Evolutionary conservation across 2,329 filamentous ascomycete species (phyloP), one percentile per base, ranked within the genome.

Genomic region (Aspergillus sp.): DNA sequence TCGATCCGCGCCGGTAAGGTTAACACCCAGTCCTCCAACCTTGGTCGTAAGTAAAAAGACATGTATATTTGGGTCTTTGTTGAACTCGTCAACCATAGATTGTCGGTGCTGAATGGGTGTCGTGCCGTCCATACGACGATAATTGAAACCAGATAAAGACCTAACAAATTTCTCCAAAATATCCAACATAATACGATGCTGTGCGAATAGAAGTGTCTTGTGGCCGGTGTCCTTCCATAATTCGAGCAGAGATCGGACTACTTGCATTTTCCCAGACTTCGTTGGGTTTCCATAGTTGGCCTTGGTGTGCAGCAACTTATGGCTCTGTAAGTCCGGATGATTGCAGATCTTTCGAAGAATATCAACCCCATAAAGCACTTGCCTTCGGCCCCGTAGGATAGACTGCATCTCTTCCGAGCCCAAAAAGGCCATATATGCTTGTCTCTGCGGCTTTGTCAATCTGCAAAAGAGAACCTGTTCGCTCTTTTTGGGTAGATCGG

Each of bases 391-490:
- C 47, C 83, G 85, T 41, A 93, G 75, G 56, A 98, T 96, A 0
- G 89, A 87, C n/a, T 83, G 84, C 82, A 97, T 92, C 45, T 96
- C 92, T 41, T 90, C 86, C 0, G 93, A 97, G 17, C 81, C 81
- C 2, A 98, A 79, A 65, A 96, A 98, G 5, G 83, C 80, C 70
- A 92, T 85, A 65, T 99, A 99, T 0, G 88, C 88, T 33, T 88
- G 82, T 50, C 90, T 84, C 71, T 99, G 95, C 14, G 87, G 77
- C 53, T 84, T 83, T 0, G 93, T 96, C 60, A 99, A 79, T 71
- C 96, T 96, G 77, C 95, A 98, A 73, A 99, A 98, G 3, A 99
- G 80, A 0, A 99, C 95, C 65, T 96, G 91, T 71, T 99, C 95
- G 51, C 88, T 96, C 81, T 99, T 99, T 74, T 96, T 91, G 0